Base-by-base conservation (phyloP, 495 filamentous ascomycete genomes). In the Hyaloscypha hepaticicola region DNA sequence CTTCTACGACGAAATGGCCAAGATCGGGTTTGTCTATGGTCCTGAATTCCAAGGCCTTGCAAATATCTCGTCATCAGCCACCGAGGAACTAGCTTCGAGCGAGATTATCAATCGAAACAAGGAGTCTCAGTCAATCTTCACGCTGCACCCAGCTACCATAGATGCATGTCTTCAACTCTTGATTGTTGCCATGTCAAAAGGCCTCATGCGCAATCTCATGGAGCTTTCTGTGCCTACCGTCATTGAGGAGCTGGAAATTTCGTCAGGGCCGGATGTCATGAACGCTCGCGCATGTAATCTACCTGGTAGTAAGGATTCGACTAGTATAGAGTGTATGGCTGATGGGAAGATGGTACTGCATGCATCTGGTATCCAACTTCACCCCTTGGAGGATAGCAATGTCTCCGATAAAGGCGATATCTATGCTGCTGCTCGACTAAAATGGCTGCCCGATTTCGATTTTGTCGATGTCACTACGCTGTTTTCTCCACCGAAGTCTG, bases 31-130 rank as follows among this genome's bases (percentile, higher is more conserved):
- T 34, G 65, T 66, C 21, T 76, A 78, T 28, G 76, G 75, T 2
- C 72, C 75, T 8, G 62, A 69, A 25, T 79, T 79, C 66, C 68
- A 69, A 26, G 73, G 73, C 60, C 69, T 79, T 27, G 58, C 63
- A 21, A 61, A 72, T 12, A 69, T 74, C 33, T 63, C 61, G 16
- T 45, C 38, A 2, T 45, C 38, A 16, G 12, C 38, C 2, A 70
- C 63, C 1, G 70, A 58, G 11, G 29, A 61, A 7, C 66, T 48
- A 24, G 60, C 58, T 26, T 26, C 58, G 11, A 49, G 58, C 58
- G 11, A 49, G 25, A 26, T 22, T 49, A 14, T 48, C n/a, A 3
- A 60, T 14, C 41, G 24, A 26, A 55, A 55, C 22, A 19, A 29
- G 14, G 8, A 4, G 52, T 55, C 33, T 25, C 33, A 16, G 4